Evolutionary conservation across 2,329 filamentous ascomycete species (phyloP).

Genomic region (Falciphora oryzae): DNA sequence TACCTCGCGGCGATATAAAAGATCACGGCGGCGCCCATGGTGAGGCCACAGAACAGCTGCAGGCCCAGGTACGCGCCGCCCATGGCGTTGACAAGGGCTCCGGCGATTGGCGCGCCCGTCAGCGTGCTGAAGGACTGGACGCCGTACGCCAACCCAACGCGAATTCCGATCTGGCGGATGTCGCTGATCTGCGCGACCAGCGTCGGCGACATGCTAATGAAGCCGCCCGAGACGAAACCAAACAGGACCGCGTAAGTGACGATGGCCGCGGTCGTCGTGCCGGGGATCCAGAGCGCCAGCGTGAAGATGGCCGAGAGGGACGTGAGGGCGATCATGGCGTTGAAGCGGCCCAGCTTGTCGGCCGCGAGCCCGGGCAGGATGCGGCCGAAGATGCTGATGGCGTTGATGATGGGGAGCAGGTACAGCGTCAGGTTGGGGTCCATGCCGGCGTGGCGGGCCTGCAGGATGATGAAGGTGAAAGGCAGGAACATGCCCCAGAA

Average conservation of each 20-base stretch:
- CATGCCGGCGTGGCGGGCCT: constrained; percentile 40
- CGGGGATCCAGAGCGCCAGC: constrained; percentile 37
- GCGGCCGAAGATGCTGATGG: constrained; percentile 45
- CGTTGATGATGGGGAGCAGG: constrained; percentile 52
- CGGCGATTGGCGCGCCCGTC: constrained; percentile 52
- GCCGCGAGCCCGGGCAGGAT: constrained; percentile 45
- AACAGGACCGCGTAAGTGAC: constrained; percentile 57
- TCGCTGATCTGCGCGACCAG: constrained; percentile 56
- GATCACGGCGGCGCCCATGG: constrained; percentile 25
- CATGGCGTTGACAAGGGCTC: constrained; percentile 38
- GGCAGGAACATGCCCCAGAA: constrained; percentile 50
- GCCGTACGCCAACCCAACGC: constrained; percentile 52
- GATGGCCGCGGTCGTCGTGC: constrained; percentile 42
- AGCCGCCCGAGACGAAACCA: constrained; percentile 60
- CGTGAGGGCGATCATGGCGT: constrained; percentile 40
- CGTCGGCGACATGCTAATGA: constrained; percentile 51
- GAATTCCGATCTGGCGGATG: constrained; percentile 52
- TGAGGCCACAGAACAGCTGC: constrained; percentile 51
- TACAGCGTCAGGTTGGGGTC: constrained; percentile 36
- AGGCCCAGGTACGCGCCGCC: constrained; percentile 42
- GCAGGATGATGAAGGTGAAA: constrained; percentile 46
- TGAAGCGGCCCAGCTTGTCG: constrained; percentile 33
- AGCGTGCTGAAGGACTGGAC: constrained; percentile 51
- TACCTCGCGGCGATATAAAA: constrained; percentile 21
- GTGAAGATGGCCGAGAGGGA: constrained; percentile 33